Evolutionary conservation across 176 grass and related monocot species (phyloP).

Genomic region (Bothriochloa decipiens): DNA sequence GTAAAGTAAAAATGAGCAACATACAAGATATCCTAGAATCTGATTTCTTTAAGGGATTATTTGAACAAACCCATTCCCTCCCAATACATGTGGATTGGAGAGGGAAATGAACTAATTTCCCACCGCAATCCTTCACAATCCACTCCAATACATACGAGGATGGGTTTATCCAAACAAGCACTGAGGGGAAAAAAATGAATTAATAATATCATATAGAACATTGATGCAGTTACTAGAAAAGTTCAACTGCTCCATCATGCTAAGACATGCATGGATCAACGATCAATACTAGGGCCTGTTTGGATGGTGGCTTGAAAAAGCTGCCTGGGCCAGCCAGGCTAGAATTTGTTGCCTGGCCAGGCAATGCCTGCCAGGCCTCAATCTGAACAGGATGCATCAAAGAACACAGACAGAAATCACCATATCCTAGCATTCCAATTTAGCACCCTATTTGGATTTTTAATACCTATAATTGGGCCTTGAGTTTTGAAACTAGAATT

Average conservation of each 20-base stretch:
- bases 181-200: background rate
- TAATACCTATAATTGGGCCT: background rate
- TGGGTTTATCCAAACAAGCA: background rate
- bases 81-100: background rate
- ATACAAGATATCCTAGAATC: background rate
- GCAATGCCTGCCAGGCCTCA: background rate
- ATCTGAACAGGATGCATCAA: background rate
- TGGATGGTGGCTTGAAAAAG: background rate
- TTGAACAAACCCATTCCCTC: background rate
- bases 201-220: background rate
- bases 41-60: background rate
- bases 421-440: background rate
- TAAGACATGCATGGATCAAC: background rate
- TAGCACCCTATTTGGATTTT: conserved; percentile 5
- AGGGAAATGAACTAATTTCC: background rate
- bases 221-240: background rate
- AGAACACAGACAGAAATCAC: background rate
- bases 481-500: conserved; percentile 5
- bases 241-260: background rate
- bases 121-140: background rate
- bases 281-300: background rate
- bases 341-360: background rate
- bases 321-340: background rate
- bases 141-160: background rate
- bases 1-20: background rate